These are phyloP conservation scores for Tetraselmis chui DNA, from an alignment of 139 green algal species.

Conservation along the genomic window DNA sequence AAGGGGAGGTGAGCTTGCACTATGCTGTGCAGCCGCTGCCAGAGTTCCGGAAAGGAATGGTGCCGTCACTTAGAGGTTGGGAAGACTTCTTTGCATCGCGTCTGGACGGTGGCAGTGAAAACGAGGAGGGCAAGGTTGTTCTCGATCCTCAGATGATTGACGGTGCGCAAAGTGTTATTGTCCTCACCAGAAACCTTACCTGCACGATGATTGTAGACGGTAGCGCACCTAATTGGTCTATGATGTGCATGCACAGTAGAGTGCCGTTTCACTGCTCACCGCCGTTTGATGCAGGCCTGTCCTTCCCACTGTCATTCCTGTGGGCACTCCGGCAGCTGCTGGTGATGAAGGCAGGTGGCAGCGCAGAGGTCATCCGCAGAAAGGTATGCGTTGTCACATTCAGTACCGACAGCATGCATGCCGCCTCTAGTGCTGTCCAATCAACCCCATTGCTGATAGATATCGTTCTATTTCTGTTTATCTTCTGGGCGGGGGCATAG, in stretches of 20 bases:
- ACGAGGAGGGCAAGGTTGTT: not conserved
- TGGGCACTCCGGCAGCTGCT: slow-evolving; percentile 8
- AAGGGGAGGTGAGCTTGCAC: not conserved
- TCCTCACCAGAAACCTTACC: too few relatives aligned
- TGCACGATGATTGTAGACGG: too few relatives aligned
- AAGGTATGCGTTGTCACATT: not conserved
- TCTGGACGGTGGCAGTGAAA: not conserved
- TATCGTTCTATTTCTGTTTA: too few relatives aligned
- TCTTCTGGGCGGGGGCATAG: too few relatives aligned
- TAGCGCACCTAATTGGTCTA: too few relatives aligned
- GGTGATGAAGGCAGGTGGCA: not conserved
- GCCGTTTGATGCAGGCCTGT: slow-evolving; percentile 3
- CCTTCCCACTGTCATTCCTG: slow-evolving; percentile 18
- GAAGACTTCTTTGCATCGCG: not conserved
- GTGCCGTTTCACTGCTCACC: too few relatives aligned
- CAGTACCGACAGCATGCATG: too few relatives aligned
- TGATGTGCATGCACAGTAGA: too few relatives aligned
- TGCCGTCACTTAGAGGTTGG: not conserved
- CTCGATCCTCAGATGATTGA: not conserved
- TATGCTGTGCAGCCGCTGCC: not conserved
- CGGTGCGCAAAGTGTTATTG: too few relatives aligned
- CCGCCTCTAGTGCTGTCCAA: too few relatives aligned
- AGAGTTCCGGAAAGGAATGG: not conserved
- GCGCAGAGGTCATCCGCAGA: not conserved
- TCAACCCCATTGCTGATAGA: too few relatives aligned